These are phyloP conservation scores for Pisolithus sp. DNA, from an alignment of 768 basidiomycete species.

Conservation along the genomic window DNA sequence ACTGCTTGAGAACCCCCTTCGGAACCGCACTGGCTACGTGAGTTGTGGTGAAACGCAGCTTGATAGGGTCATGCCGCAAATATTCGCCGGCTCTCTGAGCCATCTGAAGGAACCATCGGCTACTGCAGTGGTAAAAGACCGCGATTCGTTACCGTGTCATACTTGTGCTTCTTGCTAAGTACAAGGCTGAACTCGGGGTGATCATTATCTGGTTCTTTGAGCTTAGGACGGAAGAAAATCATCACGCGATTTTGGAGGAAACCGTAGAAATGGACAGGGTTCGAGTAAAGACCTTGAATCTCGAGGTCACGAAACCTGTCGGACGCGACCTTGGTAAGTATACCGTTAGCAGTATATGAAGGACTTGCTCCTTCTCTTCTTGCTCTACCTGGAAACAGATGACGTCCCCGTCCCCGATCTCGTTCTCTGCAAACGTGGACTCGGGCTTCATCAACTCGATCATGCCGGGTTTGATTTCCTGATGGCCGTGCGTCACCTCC, in stretches of 20 bases:
- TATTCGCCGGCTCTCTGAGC: constrained; percentile 85
- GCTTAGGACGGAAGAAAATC: constrained; percentile 91
- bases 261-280: constrained; percentile 91
- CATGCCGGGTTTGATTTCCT: constrained; percentile 99
- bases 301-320: constrained; percentile 79
- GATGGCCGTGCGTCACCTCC: not conserved
- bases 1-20: constrained; percentile 87
- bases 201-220: constrained; percentile 72
- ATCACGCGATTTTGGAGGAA: constrained; percentile 96
- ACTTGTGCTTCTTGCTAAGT: constrained; percentile 98
- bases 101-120: constrained; percentile 56
- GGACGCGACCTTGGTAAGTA: constrained; percentile 4
- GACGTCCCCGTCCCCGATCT: constrained; percentile 98
- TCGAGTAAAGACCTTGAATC: constrained; percentile 82
- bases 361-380: constrained; percentile 82
- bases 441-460: constrained; percentile 98
- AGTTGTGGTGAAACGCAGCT: constrained; percentile 95
- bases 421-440: constrained; percentile 90
- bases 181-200: constrained; percentile 83
- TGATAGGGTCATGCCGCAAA: constrained; percentile 90
- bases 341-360: not conserved
- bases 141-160: constrained; percentile 68
- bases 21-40: constrained; percentile 79
- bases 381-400: constrained; percentile 98
- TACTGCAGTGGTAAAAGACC: not conserved